These are phyloP conservation scores for Tylopilus intermedius DNA, from an alignment of 768 basidiomycete species.

Conservation along the genomic window DNA sequence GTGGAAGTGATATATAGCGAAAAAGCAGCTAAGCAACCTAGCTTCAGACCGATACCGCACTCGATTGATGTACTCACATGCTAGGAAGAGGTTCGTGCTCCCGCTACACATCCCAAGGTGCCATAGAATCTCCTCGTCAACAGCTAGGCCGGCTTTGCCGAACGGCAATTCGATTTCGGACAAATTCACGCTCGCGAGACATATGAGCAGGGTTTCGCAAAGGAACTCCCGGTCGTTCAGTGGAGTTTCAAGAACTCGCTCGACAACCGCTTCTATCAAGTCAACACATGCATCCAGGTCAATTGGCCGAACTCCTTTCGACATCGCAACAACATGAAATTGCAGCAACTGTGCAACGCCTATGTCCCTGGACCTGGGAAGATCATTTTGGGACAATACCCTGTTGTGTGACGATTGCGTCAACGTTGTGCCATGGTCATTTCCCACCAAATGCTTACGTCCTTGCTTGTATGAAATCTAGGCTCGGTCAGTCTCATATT, in stretches of 20 bases:
- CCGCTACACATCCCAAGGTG: slow-evolving; percentile 26
- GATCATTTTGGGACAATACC: slow-evolving; percentile 5
- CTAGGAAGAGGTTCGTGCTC: slow-evolving; percentile 33
- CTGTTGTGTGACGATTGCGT: slow-evolving; percentile 8
- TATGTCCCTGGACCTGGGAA: slow-evolving; percentile 3
- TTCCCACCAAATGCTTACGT: slow-evolving; percentile 10
- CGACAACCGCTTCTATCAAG: slow-evolving; percentile 14
- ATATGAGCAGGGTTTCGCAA: slow-evolving; percentile 34
- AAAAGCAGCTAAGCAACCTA: slow-evolving; percentile 38
- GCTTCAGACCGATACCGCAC: background rate
- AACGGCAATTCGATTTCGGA: slow-evolving; percentile 9
- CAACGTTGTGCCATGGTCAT: background rate
- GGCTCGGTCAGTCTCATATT: slow-evolving; percentile 1
- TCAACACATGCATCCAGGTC: slow-evolving; percentile 2
- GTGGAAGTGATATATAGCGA: slow-evolving; percentile 39
- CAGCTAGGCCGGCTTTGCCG: slow-evolving; percentile 1
- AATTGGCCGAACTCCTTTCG: slow-evolving; percentile 12
- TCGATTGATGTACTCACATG: slow-evolving; percentile 33
- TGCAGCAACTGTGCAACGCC: slow-evolving; percentile 21
- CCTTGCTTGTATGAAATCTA: slow-evolving; percentile 15
- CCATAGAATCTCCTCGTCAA: slow-evolving; percentile 37
- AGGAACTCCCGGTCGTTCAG: slow-evolving; percentile 17
- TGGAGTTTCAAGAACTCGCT: slow-evolving; percentile 13
- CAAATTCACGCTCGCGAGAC: slow-evolving; percentile 27
- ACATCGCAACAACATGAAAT: slow-evolving; percentile 21